These are phyloP conservation scores for Sordariomycetes sp. DNA, from an alignment of 2,329 filamentous ascomycete species.

Conservation along the genomic window DNA sequence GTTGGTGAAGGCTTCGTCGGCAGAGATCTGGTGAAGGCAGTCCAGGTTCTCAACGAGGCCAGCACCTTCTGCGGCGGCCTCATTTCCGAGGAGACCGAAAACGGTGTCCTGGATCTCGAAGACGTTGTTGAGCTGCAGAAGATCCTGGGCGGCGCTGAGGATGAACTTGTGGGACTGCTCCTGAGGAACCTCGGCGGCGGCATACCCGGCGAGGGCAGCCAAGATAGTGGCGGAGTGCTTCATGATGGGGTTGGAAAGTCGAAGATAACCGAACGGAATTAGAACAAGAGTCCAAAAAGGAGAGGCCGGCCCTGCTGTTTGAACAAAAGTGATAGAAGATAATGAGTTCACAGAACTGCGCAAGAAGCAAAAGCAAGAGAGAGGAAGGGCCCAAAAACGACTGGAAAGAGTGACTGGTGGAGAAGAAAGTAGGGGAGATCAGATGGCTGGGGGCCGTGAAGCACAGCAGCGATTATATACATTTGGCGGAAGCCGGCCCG, in stretches of 20 bases:
- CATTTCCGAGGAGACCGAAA: conserved; percentile 39
- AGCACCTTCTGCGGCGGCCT: conserved; percentile 30
- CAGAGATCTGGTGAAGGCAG: conserved; percentile 28
- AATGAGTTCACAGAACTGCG: conserved; percentile 12
- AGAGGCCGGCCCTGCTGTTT: conserved; percentile 10
- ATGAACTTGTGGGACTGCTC: conserved; percentile 40
- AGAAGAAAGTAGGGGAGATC: neutral
- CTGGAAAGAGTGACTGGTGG: conserved; percentile 6
- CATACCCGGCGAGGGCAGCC: conserved; percentile 6
- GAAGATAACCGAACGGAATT: neutral
- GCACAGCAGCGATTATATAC: neutral
- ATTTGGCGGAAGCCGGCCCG: neutral
- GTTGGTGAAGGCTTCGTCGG: conserved; percentile 44
- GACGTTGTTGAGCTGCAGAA: conserved; percentile 34
- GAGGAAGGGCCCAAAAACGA: conserved; percentile 2
- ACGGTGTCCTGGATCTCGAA: conserved; percentile 34
- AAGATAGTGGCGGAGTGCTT: conserved; percentile 9
- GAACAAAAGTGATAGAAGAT: conserved; percentile 4
- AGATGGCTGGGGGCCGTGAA: neutral
- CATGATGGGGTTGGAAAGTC: conserved; percentile 5
- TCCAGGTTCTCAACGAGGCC: conserved; percentile 20
- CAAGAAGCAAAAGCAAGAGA: conserved; percentile 6
- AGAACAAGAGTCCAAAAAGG: conserved; percentile 5
- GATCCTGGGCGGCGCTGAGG: conserved; percentile 26
- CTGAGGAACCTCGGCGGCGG: conserved; percentile 31